Percentiles rank a stretch among this genome's conserved stretches.
Conservation (phyloP, 768 basidiomycete species). For the Pulveroboletus sp. region DNA sequence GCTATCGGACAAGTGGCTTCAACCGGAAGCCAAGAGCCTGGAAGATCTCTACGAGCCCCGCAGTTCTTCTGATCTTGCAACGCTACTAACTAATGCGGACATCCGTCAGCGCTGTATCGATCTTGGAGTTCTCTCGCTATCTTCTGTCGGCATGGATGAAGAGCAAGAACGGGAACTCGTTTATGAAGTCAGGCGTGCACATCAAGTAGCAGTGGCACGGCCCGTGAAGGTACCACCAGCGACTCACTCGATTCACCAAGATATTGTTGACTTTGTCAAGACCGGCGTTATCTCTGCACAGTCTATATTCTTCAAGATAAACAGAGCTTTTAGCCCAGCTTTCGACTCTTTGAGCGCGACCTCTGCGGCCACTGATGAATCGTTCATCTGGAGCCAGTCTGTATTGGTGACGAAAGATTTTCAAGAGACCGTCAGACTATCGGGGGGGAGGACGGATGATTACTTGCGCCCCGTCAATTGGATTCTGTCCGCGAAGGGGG, state of each 20-base stretch:
- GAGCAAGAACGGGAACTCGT: too few relatives aligned
- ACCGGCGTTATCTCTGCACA: background rate
- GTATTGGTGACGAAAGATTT: background rate
- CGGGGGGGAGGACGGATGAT: background rate
- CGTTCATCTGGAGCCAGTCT: background rate
- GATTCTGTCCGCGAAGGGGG: background rate
- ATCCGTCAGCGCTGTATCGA: too few relatives aligned
- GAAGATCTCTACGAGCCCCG: conserved; percentile 32
- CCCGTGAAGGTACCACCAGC: conserved; percentile 19
- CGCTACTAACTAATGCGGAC: conserved; percentile 20
- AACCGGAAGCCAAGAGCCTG: conserved; percentile 37
- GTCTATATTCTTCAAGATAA: background rate
- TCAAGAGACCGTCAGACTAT: background rate
- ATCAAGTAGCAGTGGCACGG: conserved; percentile 35
- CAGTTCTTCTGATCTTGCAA: conserved; percentile 6
- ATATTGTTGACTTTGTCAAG: conserved; percentile 21
- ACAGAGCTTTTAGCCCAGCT: background rate
- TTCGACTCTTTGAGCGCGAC: background rate
- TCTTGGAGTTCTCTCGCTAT: conserved; percentile 4
- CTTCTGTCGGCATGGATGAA: conserved; percentile 5
- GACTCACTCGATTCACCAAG: conserved; percentile 14
- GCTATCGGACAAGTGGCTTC: conserved; percentile 32
- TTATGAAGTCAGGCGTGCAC: conserved; percentile 41
- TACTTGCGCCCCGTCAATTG: too few relatives aligned
- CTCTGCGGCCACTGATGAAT: background rate